Evolutionary conservation across 805 yeast species (phyloP).

Genomic region (Hanseniaspora osmophila): DNA sequence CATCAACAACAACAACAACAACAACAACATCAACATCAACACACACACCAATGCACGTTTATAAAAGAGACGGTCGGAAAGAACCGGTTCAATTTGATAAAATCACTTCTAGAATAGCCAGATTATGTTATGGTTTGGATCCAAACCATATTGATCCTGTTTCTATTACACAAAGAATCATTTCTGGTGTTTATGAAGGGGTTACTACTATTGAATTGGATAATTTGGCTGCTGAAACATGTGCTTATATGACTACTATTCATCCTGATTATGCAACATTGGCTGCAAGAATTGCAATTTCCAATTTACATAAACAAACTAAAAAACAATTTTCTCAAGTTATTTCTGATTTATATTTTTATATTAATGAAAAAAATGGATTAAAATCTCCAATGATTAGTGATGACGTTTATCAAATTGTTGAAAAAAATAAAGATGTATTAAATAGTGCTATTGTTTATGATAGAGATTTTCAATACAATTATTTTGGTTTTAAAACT

Average conservation of each 20-base stretch:
- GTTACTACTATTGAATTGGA: conserved; percentile 85
- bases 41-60: conserved; percentile 51
- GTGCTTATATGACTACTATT: conserved; percentile 92
- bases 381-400: conserved; percentile 59
- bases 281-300: conserved; percentile 92
- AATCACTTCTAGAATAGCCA: conserved; percentile 87
- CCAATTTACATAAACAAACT: conserved; percentile 89
- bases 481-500: conserved; percentile 88
- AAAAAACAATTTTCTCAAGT: conserved; percentile 75
- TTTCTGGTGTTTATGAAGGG: conserved; percentile 92
- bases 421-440: conserved; percentile 46
- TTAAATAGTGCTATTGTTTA: conserved; percentile 62
- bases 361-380: conserved; percentile 69
- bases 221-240: conserved; percentile 85
- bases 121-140: conserved; percentile 89
- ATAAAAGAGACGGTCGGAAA: conserved; percentile 84
- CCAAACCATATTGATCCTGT: conserved; percentile 87
- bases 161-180: conserved; percentile 88
- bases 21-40: too few species aligned
- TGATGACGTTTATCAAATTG: conserved; percentile 46
- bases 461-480: conserved; percentile 63
- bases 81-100: conserved; percentile 93
- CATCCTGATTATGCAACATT: conserved; percentile 95
- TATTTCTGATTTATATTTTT: conserved; percentile 54
- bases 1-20: too few species aligned